phyloP scores from a whole-genome alignment of 2,329 filamentous ascomycete species.

The Sporothrix euskadiensis region DNA sequence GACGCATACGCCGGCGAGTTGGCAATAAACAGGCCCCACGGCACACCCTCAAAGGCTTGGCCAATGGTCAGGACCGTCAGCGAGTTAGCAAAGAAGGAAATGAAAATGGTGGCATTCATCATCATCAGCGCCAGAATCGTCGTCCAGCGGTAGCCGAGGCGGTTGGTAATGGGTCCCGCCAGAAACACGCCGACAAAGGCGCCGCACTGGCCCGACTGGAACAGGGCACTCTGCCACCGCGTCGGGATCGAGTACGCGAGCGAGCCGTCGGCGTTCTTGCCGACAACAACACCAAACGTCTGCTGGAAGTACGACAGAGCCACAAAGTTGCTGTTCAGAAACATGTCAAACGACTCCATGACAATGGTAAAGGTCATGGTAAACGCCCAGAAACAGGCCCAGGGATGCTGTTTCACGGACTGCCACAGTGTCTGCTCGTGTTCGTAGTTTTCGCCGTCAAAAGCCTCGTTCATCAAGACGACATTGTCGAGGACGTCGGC shows the following conservation, averaged over 20 bases:
- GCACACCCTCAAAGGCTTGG: conserved; percentile 61
- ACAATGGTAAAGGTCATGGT: conserved; percentile 47
- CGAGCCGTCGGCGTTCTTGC: conserved; percentile 23
- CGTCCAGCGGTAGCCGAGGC: conserved; percentile 60
- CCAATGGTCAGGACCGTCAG: conserved; percentile 44
- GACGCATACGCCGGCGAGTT: conserved; percentile 63
- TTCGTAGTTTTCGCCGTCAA: conserved; percentile 55
- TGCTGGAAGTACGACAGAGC: conserved; percentile 51
- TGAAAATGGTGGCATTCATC: conserved; percentile 60
- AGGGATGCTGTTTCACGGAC: conserved; percentile 40
- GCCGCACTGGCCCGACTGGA: conserved; percentile 56
- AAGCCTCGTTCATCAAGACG: conserved; percentile 49
- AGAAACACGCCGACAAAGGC: conserved; percentile 61
- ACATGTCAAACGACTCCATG: conserved; percentile 65
- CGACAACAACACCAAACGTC: conserved; percentile 47
- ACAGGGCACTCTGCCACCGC: conserved; percentile 60
- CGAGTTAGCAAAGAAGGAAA: conserved; percentile 52
- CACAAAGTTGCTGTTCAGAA: conserved; percentile 61
- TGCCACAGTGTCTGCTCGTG: conserved; percentile 40
- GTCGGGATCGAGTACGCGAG: conserved; percentile 47
- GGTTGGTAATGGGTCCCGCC: conserved; percentile 59
- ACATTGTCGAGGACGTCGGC: conserved; percentile 50
- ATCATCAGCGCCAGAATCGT: conserved; percentile 56
- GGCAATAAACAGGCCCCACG: conserved; percentile 67
- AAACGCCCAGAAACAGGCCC: conserved; percentile 44